These are phyloP conservation scores for Quercus lobata DNA, from an alignment of 331 rosid genomes.

Conservation along the genomic window DNA sequence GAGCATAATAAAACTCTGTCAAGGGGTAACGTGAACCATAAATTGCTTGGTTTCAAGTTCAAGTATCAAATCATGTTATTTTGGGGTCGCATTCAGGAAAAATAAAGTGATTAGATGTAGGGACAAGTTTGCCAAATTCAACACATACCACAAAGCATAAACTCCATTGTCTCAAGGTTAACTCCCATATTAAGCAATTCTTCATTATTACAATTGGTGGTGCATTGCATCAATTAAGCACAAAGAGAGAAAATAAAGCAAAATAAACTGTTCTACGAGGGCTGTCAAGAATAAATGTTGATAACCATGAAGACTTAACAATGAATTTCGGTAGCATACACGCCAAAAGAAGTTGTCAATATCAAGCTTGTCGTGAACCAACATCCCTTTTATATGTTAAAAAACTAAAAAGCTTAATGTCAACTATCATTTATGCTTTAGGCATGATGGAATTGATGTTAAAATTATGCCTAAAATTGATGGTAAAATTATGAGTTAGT, in stretches of 20 bases:
- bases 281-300: too few relatives aligned
- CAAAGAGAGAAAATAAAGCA: not conserved
- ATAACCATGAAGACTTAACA: too few relatives aligned
- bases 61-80: constrained; percentile 22
- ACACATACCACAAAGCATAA: constrained; percentile 7
- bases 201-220: constrained; percentile 24
- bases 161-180: constrained; percentile 10
- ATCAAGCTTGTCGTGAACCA: too few relatives aligned
- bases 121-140: constrained; percentile 31
- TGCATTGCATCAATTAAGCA: constrained; percentile 3
- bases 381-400: too few relatives aligned
- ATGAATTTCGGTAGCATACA: too few relatives aligned
- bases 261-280: not conserved
- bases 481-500: too few relatives aligned
- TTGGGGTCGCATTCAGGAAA: constrained; percentile 17
- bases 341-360: too few relatives aligned
- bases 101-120: constrained; percentile 11
- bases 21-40: not conserved
- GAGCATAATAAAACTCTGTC: not conserved
- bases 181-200: constrained; percentile 39
- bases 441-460: too few relatives aligned
- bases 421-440: too few relatives aligned
- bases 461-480: too few relatives aligned
- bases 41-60: not conserved
- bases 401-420: too few relatives aligned